phyloP scores from a whole-genome alignment of 1,284 basidiomycete genomes.

The Quambalaria eucalypti region DNA sequence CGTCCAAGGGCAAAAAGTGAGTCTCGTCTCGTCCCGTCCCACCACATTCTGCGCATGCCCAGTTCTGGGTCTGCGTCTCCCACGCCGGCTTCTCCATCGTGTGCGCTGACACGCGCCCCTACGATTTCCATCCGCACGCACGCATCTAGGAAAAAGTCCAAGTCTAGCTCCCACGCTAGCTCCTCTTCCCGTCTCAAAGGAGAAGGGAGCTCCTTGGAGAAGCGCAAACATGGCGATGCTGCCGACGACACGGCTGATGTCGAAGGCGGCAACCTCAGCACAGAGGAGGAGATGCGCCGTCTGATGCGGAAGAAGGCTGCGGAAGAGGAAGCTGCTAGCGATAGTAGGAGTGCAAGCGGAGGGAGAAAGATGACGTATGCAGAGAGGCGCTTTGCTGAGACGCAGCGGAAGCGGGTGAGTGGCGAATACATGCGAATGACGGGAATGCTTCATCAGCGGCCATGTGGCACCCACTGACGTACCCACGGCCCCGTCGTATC shows the following conservation, averaged over 20 bases:
- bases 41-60: too few relatives aligned
- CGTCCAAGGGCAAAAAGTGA: slow-evolving; percentile 15
- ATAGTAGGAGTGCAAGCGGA: slow-evolving; percentile 46
- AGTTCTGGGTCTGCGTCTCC: too few relatives aligned
- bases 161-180: slow-evolving; percentile 14
- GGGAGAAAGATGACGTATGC: slow-evolving; percentile 67
- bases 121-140: too few relatives aligned
- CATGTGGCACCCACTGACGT: not conserved
- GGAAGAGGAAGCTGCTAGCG: slow-evolving; percentile 34
- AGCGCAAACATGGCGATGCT: not conserved
- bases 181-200: not conserved
- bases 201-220: too few relatives aligned
- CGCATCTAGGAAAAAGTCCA: slow-evolving; percentile 24
- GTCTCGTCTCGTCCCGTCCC: not conserved
- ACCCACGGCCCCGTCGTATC: not conserved
- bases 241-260: too few relatives aligned
- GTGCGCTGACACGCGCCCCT: too few relatives aligned
- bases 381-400: slow-evolving; percentile 78
- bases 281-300: not conserved
- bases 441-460: too few relatives aligned
- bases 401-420: slow-evolving; percentile 69
- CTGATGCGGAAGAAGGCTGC: not conserved
- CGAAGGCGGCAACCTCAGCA: not conserved
- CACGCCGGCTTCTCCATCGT: too few relatives aligned
- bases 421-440: too few relatives aligned